Evolutionary conservation across 768 basidiomycete genomes (phyloP).

Genomic region (Boletus rubescentipes): DNA sequence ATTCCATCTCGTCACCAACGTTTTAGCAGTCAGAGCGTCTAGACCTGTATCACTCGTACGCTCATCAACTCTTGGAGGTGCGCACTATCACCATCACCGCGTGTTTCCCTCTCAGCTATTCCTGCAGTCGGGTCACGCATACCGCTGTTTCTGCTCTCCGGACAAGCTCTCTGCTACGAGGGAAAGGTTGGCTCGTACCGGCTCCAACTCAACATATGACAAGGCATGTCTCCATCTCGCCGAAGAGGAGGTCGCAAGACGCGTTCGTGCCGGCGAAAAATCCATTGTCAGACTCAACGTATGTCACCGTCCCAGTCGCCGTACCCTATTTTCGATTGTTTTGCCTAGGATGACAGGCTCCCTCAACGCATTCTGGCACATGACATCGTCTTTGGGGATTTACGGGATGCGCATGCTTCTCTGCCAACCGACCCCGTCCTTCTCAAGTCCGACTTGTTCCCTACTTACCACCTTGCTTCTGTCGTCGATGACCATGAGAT

Average conservation of each 20-base stretch:
- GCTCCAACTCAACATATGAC: conserved; percentile 85
- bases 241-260: conserved; percentile 79
- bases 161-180: conserved; percentile 68
- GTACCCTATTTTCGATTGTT: background rate
- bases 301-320: conserved; percentile 19
- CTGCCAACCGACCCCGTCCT: conserved; percentile 88
- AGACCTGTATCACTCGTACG: conserved; percentile 77
- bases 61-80: conserved; percentile 76
- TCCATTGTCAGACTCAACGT: conserved; percentile 89
- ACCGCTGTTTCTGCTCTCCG: conserved; percentile 90
- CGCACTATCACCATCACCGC: conserved; percentile 1
- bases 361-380: conserved; percentile 48
- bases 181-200: conserved; percentile 64
- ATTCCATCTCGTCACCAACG: background rate
- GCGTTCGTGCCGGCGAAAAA: conserved; percentile 72
- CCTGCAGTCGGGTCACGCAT: conserved; percentile 78
- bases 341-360: conserved; percentile 54
- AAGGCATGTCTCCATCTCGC: conserved; percentile 83
- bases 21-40: conserved; percentile 78
- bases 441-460: conserved; percentile 89
- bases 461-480: conserved; percentile 95
- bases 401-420: conserved; percentile 75
- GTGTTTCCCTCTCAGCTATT: background rate
- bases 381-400: conserved; percentile 76
- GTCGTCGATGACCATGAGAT: conserved; percentile 96